Base-by-base conservation (phyloP, 2,329 filamentous ascomycete genomes). In the Furcasterigmium sp. region DNA sequence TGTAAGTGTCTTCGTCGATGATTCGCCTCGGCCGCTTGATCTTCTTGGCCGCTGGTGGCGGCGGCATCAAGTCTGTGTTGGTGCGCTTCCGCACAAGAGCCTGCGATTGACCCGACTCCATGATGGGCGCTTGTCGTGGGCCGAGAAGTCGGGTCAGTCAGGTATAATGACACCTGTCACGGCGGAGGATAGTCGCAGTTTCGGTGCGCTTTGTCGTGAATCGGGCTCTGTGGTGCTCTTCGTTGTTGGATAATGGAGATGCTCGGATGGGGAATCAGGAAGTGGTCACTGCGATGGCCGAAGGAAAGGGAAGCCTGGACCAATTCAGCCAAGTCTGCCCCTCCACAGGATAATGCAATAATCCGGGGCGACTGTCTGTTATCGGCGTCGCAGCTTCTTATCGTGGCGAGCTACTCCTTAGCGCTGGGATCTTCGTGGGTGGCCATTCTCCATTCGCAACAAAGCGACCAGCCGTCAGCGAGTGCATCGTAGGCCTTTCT, bases 1-100 rank as follows among this genome's bases (percentile, higher is more conserved):
- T 93, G 64, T 98, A 98, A 42, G 85, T 82, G 53, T 98, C 91
- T 72, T 98, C 93, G 62, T 95, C 89, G 21, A 98, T 78, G 21
- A 96, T 82, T 49, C 85, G 86, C 49, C 84, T 82, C 0, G 93
- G 93, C 41, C 93, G 80, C 66, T 96, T 96, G 58, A 96, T 95
- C 46, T 89, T 85, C 63, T 95, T 97, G 34, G 83, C 73, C 0
- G 82, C 76, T 4, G 90, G 88, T 6, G 91, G 91, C 10, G 91
- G 90, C 14, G 88, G 85, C 90, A 96, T 97, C 42, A 94, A 69
- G 43, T 86, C 81, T 20, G 70, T 76, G 46, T 88, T 83, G 44
- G 74, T 72, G 50, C 82, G 75, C 67, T 89, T 90, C 44, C 77
- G 78, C 42, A 82, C 70, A 46, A 93, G 74, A 47, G 84, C 78